Percentiles rank a stretch among this genome's conserved stretches.
Conservation (phyloP, 2,329 filamentous ascomycete species). For the Corniculantispora saksenae region DNA sequence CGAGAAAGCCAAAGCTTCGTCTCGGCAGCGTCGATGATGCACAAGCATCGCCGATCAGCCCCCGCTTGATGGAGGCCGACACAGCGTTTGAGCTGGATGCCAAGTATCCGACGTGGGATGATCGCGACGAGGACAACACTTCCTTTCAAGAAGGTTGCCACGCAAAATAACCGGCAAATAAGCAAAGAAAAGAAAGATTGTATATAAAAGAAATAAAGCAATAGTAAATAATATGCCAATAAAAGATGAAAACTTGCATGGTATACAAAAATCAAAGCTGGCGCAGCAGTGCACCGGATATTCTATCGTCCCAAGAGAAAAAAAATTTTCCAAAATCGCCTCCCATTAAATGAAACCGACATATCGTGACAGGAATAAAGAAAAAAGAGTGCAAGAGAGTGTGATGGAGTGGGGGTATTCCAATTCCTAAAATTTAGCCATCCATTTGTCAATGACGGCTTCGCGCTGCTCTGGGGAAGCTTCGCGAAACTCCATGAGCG, state of each 20-base stretch:
- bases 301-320: neutral
- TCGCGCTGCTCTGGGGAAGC: conserved; percentile 26
- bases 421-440: neutral
- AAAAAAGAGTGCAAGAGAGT: neutral
- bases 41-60: neutral
- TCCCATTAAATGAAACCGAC: neutral
- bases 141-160: conserved; percentile 8
- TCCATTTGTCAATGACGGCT: conserved; percentile 31
- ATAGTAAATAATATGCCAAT: neutral
- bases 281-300: neutral
- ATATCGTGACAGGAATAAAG: neutral
- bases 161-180: conserved; percentile 5
- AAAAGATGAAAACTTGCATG: neutral
- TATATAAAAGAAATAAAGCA: neutral
- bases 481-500: conserved; percentile 31
- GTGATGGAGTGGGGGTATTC: neutral
- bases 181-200: no score
- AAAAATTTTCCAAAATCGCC: neutral
- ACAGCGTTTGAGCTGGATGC: conserved; percentile 14
- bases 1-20: neutral
- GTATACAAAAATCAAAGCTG: neutral
- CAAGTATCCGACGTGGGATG: conserved; percentile 16
- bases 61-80: neutral
- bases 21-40: neutral
- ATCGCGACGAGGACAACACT: neutral